These are phyloP conservation scores for Debaryomyces prosopidis DNA, from an alignment of 805 yeast genomes.

Conservation along the genomic window DNA sequence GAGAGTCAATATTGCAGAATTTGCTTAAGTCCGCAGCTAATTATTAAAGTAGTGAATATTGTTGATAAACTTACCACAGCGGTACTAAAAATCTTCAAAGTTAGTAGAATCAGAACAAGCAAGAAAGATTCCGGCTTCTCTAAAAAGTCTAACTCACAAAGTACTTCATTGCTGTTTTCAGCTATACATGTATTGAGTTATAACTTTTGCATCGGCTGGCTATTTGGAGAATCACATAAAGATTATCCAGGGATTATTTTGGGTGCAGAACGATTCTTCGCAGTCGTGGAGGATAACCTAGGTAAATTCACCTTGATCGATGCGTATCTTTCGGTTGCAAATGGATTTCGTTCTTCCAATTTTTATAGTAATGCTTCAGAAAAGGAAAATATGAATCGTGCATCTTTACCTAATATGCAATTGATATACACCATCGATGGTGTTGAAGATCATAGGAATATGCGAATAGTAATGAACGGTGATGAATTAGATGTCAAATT, in stretches of 20 bases:
- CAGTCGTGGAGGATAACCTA: constrained; percentile 56
- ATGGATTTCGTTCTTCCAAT: constrained; percentile 52
- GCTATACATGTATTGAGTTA: constrained; percentile 61
- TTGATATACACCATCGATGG: constrained; percentile 44
- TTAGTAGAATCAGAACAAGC: not conserved
- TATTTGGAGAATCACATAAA: constrained; percentile 50
- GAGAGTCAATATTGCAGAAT: constrained; percentile 60
- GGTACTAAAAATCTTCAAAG: not conserved
- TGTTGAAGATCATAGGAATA: constrained; percentile 28
- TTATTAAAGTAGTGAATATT: constrained; percentile 40
- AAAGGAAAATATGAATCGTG: constrained; percentile 53
- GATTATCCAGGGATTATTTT: constrained; percentile 69
- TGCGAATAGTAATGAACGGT: constrained; percentile 59
- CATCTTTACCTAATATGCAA: constrained; percentile 70
- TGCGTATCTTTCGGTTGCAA: constrained; percentile 71
- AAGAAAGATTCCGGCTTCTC: not conserved
- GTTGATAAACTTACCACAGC: constrained; percentile 21
- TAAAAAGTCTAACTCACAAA: not conserved
- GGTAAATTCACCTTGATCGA: constrained; percentile 72
- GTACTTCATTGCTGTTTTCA: constrained; percentile 30
- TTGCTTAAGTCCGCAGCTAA: constrained; percentile 53
- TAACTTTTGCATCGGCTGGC: constrained; percentile 77
- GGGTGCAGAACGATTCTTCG: constrained; percentile 75
- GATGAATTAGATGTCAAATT: constrained; percentile 69
- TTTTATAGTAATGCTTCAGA: constrained; percentile 52